A percentile compares a stretch with the other conserved stretches of the same genome.
phyloP scores from a whole-genome alignment of 225 moss, liverwort and hornwort genomes.

The Pseudoscleropodium purum region DNA sequence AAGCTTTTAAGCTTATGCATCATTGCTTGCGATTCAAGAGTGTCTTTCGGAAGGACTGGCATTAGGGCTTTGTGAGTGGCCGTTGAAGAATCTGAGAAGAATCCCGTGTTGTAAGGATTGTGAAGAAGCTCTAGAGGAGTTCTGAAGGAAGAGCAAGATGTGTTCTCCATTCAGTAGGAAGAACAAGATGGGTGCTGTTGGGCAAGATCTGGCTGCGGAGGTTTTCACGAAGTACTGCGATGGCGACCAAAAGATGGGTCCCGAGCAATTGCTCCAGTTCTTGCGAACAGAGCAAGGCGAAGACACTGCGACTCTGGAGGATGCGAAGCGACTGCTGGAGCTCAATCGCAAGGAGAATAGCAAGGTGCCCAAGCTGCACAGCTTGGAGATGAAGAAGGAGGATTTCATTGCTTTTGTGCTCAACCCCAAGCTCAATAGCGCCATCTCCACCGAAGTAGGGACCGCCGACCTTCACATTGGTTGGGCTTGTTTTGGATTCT shows the following conservation, averaged over 20 bases:
- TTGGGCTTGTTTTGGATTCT: not conserved
- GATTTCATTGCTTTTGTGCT: slow-evolving; percentile 44
- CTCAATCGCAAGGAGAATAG: slow-evolving; percentile 7
- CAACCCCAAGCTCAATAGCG: slow-evolving; percentile 42
- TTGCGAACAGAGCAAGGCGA: slow-evolving; percentile 58
- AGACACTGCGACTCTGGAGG: slow-evolving; percentile 14
- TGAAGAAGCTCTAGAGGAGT: not conserved
- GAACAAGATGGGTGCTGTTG: slow-evolving; percentile 7
- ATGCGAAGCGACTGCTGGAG: slow-evolving; percentile 38
- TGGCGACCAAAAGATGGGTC: slow-evolving; percentile 26
- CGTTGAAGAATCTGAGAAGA: not conserved
- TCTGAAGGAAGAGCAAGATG: not conserved
- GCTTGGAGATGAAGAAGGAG: slow-evolving; percentile 36
- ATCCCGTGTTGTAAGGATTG: not conserved
- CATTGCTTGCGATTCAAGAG: not conserved
- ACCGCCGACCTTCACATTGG: not conserved
- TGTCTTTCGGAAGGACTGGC: not conserved
- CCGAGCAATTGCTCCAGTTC: slow-evolving; percentile 46
- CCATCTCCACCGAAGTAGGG: slow-evolving; percentile 20
- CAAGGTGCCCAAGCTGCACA: slow-evolving; percentile 15
- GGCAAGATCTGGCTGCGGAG: slow-evolving; percentile 16
- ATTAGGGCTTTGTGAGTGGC: not conserved
- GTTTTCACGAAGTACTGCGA: slow-evolving; percentile 53
- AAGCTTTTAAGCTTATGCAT: not conserved
- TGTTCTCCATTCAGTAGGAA: slow-evolving; percentile 13